Evolutionary conservation across 768 basidiomycete genomes (phyloP).

Genomic region (Suillus bovinus): DNA sequence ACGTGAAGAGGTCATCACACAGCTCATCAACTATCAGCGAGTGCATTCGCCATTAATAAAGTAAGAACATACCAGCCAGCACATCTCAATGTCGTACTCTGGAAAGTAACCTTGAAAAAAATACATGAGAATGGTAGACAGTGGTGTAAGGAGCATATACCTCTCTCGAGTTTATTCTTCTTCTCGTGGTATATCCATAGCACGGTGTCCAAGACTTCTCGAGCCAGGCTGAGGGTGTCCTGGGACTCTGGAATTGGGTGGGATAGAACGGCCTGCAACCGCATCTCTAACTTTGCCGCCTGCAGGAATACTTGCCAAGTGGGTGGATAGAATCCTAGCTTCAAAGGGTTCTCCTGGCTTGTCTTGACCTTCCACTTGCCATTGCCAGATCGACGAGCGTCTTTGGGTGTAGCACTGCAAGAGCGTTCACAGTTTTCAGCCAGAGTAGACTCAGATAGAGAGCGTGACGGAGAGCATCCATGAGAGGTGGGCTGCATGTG

Average conservation of each 20-base stretch:
- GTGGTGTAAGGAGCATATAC: background rate
- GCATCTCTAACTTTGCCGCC: too few species aligned
- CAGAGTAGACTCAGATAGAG: background rate
- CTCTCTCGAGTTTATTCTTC: background rate
- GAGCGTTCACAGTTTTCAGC: accelerated
- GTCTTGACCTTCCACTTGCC: too few species aligned
- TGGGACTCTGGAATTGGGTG: background rate
- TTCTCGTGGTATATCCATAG: background rate
- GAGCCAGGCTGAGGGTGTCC: too few species aligned
- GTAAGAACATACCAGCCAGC: background rate
- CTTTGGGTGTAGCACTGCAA: accelerated
- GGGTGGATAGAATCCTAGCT: too few species aligned
- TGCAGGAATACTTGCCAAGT: too few species aligned
- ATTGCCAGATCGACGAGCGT: background rate
- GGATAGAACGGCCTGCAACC: background rate
- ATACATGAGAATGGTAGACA: background rate
- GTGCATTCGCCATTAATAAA: background rate
- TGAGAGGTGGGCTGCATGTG: background rate
- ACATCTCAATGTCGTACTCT: background rate
- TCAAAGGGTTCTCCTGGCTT: too few species aligned
- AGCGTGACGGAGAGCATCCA: background rate
- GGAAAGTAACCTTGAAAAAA: background rate
- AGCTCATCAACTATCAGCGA: background rate
- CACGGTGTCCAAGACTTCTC: too few species aligned
- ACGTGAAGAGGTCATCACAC: accelerated